Conservation (phyloP, 768 basidiomycete genomes). For the Trametes punicea region DNA sequence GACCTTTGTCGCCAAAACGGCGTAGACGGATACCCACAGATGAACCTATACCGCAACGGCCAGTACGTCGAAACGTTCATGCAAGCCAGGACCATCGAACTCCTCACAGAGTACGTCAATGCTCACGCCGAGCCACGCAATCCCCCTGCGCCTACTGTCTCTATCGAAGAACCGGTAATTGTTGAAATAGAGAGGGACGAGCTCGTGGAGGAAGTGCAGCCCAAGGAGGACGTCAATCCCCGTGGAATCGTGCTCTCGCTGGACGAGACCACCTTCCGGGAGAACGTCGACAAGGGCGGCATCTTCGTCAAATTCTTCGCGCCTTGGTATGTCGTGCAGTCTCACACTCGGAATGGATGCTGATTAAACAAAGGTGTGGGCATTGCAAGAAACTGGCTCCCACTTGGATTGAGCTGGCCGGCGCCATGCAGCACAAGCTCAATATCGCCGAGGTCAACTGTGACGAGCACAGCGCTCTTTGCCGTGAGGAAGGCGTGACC, state of each 20-base stretch:
- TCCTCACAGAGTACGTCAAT: conserved; percentile 54
- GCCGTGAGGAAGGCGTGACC: conserved; percentile 58
- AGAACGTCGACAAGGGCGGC: conserved; percentile 41
- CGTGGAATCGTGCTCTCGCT: conserved; percentile 39
- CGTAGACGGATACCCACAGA: conserved; percentile 69
- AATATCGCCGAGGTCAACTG: conserved; percentile 89
- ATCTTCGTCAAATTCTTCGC: conserved; percentile 83
- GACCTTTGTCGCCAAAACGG: conserved; percentile 77
- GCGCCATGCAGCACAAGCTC: conserved; percentile 62
- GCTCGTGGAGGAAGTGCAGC: conserved; percentile 30
- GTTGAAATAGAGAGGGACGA: conserved; percentile 21
- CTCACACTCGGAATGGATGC: background rate
- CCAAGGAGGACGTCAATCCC: conserved; percentile 32
- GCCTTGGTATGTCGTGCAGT: conserved; percentile 57
- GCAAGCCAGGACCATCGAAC: conserved; percentile 49
- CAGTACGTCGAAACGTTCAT: conserved; percentile 54
- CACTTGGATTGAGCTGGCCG: conserved; percentile 73
- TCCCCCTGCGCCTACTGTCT: conserved; percentile 28
- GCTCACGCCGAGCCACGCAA: conserved; percentile 35
- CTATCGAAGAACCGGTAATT: conserved; percentile 31
- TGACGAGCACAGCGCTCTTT: conserved; percentile 67
- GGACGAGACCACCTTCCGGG: conserved; percentile 48
- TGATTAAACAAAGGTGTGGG: conserved; percentile 57
- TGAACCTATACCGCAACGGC: conserved; percentile 72
- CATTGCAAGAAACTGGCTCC: conserved; percentile 96